phyloP scores from a whole-genome alignment of 176 grass and related monocot species.

The Oryza punctata region DNA sequence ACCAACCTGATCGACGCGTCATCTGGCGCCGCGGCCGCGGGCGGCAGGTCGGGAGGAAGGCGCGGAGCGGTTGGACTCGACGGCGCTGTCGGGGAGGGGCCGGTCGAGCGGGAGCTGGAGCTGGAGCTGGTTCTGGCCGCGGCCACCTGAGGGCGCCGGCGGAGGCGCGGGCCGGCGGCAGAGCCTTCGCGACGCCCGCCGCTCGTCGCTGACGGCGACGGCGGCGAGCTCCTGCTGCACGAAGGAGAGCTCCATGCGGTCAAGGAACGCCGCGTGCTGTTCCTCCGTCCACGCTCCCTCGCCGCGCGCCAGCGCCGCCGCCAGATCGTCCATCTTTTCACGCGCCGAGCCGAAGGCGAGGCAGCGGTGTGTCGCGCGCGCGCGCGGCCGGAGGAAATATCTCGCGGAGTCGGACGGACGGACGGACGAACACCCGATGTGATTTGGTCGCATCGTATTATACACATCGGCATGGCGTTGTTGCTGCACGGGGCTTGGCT shows the following conservation, averaged over 20 bases:
- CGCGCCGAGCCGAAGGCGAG: not conserved
- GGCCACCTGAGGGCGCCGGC: not conserved
- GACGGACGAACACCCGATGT: no score
- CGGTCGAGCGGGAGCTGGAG: constrained; percentile 63
- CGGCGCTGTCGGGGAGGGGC: constrained; percentile 76
- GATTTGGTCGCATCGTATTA: not conserved
- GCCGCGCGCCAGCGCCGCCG: constrained; percentile 33
- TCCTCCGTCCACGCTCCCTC: constrained; percentile 71
- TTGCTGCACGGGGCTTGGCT: no score
- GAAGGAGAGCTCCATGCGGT: constrained; percentile 82
- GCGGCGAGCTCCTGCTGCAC: constrained; percentile 57
- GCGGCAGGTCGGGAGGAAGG: constrained; percentile 1
- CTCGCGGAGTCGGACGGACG: no score
- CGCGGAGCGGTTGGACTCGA: constrained; percentile 69
- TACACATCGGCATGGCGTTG: not conserved
- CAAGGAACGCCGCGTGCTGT: constrained; percentile 82
- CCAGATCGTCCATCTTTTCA: constrained; percentile 43
- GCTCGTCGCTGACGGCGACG: constrained; percentile 28
- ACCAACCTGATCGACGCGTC: constrained; percentile 23
- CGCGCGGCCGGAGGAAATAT: no score
- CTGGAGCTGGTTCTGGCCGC: constrained; percentile 7
- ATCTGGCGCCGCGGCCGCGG: not conserved
- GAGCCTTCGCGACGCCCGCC: constrained; percentile 37
- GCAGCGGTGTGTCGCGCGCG: not conserved
- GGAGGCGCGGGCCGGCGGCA: not conserved